Evolutionary conservation across 176 grass and related monocot species (phyloP).

Genomic region (Phoenix dactylifera): DNA sequence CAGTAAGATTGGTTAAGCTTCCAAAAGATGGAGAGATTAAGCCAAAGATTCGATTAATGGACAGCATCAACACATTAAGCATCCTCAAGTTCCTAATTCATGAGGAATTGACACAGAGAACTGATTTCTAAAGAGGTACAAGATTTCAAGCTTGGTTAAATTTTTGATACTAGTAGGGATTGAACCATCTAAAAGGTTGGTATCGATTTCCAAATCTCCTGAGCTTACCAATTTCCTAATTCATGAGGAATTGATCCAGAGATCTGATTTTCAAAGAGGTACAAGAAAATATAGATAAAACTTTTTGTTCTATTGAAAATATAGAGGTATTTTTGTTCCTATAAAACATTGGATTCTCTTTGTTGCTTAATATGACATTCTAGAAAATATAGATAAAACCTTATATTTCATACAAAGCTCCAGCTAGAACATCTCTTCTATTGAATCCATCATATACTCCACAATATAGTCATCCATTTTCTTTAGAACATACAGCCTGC

Average conservation of each 20-base stretch:
- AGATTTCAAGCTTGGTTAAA: too few species aligned
- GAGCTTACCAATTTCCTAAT: too few species aligned
- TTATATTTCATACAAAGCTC: slow-evolving; percentile 89
- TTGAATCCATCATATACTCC: slow-evolving; percentile 98
- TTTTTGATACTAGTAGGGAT: too few species aligned
- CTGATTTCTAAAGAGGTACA: too few species aligned
- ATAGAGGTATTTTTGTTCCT: slow-evolving; percentile 7
- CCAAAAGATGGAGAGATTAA: slow-evolving; percentile 1
- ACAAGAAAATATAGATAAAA: too few species aligned
- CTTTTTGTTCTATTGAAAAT: too few species aligned
- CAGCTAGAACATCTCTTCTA: slow-evolving; percentile 85
- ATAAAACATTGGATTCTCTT: slow-evolving; percentile 18
- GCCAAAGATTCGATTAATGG: neutral
- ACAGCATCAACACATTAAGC: neutral
- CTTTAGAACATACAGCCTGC: slow-evolving; percentile 95
- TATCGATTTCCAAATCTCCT: too few species aligned
- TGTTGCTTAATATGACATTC: slow-evolving; percentile 61
- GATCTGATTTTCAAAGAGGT: too few species aligned
- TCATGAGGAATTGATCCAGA: too few species aligned
- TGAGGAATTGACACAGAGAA: too few species aligned
- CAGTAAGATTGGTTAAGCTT: neutral
- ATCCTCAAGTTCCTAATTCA: too few species aligned
- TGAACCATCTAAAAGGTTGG: too few species aligned
- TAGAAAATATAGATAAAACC: slow-evolving; percentile 65
- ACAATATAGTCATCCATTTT: slow-evolving; percentile 92